Base-by-base conservation (phyloP, 306 rosid species). In the Prinsepia uniflora region DNA sequence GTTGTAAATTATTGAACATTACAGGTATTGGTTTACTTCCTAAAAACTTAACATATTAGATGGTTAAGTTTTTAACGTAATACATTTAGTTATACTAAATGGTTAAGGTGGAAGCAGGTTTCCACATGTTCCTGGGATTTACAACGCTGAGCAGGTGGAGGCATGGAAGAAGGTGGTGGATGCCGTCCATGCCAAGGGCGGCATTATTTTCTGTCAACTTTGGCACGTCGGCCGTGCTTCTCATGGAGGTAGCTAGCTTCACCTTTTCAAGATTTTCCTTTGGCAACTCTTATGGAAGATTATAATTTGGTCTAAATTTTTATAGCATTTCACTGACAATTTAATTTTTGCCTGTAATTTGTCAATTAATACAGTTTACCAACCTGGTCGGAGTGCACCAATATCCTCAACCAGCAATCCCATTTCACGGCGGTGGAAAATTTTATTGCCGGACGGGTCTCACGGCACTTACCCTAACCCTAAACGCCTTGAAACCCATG, bases 221-320 rank as follows among this genome's bases (percentile, higher is more conserved):
- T 94, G 99, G 95, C 99, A 90, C 55, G 99, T 91, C 4, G 99
- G 99, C 44, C 91, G 97, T 60, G 97, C 97, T 6, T 91, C 99
- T 15, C 97, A 87, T 77, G 78, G 75, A 71, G 84, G 90, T 87
- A 76, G 36, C 4, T 3, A 13, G 12, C 4, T 39, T 7, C 30
- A 67, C 18, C n/a, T 19, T 48, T 0, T 22, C 34, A 20, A 7
- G 7, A 39, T 41, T 54, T 24, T 2, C 36, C 36, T 30, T 30
- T 19, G 34, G 42, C 20, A 22, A 45, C 2, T 9, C 8, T 50
- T 50, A 1, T 53, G 57, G 7, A 6, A 8, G 4, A 9, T 11
- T 61, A 61, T 2, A 40, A 6, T 61, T 39, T 61, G 24, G 47
- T 10, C 18, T 61, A 39, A 61, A 22, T 14, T 46, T 46, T 46